Evolutionary conservation across 148 eudicot species (phyloP).

Genomic region (Silene latifolia): DNA sequence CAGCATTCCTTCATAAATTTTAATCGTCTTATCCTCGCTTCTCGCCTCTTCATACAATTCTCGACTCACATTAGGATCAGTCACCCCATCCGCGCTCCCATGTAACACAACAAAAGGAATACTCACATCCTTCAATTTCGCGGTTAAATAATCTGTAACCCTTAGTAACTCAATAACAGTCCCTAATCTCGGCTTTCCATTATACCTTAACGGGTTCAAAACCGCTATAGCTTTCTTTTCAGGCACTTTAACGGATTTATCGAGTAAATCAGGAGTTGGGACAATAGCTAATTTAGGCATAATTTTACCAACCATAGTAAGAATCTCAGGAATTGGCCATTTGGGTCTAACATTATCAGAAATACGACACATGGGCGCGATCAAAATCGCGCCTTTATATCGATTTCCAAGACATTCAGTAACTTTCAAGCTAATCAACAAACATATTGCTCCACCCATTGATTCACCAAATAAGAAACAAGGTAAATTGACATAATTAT

Average conservation of each 20-base stretch:
- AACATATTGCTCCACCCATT: constrained; percentile 92
- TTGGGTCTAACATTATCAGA: constrained; percentile 62
- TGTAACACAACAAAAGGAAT: constrained; percentile 73
- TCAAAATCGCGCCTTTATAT: constrained; percentile 57
- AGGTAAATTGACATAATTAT: constrained; percentile 28
- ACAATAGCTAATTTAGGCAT: constrained; percentile 76
- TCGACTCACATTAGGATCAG: constrained; percentile 80
- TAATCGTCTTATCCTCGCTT: constrained; percentile 68
- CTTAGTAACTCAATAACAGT: constrained; percentile 75
- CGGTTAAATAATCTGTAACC: constrained; percentile 58
- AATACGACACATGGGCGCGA: constrained; percentile 84
- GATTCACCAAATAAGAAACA: constrained; percentile 77
- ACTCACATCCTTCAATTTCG: constrained; percentile 39
- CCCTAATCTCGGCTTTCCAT: constrained; percentile 83
- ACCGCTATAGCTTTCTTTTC: constrained; percentile 53
- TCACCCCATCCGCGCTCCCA: constrained; percentile 78
- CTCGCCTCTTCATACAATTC: constrained; percentile 61
- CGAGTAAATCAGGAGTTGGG: constrained; percentile 65
- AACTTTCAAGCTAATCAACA: constrained; percentile 46
- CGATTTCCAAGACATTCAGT: neutral
- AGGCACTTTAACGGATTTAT: constrained; percentile 61
- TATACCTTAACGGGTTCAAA: constrained; percentile 74
- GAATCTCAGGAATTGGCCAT: constrained; percentile 77
- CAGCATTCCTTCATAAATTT: constrained; percentile 79
- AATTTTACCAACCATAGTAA: constrained; percentile 49